These are phyloP conservation scores for Epichloe gansuensis DNA, from an alignment of 2,329 filamentous ascomycete species.

Conservation along the genomic window DNA sequence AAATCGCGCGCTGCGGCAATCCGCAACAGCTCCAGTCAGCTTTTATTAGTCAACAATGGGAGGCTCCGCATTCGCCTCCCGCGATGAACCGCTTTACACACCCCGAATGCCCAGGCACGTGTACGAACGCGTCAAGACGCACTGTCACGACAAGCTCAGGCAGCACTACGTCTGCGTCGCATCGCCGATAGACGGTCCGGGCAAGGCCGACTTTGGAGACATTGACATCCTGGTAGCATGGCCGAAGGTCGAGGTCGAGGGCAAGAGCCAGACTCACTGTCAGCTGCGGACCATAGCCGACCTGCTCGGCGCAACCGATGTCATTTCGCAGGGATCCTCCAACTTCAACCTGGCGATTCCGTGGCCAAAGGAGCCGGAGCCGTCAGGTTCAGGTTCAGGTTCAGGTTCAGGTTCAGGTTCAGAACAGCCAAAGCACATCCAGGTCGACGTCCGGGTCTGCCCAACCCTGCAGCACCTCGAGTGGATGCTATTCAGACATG, in stretches of 20 bases:
- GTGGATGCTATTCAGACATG: constrained; percentile 56
- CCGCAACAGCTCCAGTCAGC: no score
- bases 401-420: neutral
- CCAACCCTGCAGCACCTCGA: constrained; percentile 27
- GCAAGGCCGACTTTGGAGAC: constrained; percentile 56
- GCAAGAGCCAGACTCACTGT: constrained; percentile 4
- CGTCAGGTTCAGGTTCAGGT: no score
- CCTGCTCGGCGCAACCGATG: constrained; percentile 31
- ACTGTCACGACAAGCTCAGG: constrained; percentile 33
- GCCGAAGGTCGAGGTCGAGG: constrained; percentile 10
- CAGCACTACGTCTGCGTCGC: constrained; percentile 41
- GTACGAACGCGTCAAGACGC: constrained; percentile 39
- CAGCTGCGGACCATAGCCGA: constrained; percentile 19
- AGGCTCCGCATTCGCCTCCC: constrained; percentile 43
- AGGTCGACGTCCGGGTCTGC: constrained; percentile 55
- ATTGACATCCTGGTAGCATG: constrained; percentile 53
- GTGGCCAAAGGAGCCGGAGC: constrained; percentile 26
- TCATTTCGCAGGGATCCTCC: constrained; percentile 17
- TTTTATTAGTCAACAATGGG: constrained; percentile 41
- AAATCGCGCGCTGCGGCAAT: no score
- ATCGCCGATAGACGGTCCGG: constrained; percentile 54
- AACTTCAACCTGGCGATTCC: constrained; percentile 40
- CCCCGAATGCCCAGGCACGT: constrained; percentile 50
- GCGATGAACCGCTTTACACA: constrained; percentile 36
- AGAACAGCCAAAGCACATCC: constrained; percentile 32